phyloP scores from a whole-genome alignment of 306 rosid genomes.

The Clitoria ternatea region DNA sequence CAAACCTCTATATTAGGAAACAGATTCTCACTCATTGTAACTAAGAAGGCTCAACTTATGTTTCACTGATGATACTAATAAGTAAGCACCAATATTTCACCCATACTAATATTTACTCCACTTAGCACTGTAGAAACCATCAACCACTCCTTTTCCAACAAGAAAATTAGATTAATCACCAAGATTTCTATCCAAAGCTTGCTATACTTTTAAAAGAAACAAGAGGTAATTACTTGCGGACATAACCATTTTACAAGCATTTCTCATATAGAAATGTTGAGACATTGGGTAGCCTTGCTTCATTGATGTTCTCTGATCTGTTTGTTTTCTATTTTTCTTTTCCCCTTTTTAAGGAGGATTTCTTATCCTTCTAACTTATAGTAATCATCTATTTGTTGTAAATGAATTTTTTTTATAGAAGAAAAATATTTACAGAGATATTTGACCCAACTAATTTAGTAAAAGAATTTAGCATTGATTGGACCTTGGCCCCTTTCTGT shows the following conservation, averaged over 20 bases:
- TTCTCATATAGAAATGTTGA: neutral
- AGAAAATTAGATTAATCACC: constrained; percentile 4
- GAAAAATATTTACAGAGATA: neutral
- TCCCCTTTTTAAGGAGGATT: neutral
- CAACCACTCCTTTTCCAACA: neutral
- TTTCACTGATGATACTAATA: neutral
- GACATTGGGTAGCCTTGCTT: neutral
- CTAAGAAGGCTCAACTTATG: constrained; percentile 10
- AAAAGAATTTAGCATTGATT: neutral
- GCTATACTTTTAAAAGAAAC: neutral
- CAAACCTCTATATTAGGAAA: neutral
- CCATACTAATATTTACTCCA: neutral
- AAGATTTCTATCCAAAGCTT: neutral
- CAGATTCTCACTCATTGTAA: neutral
- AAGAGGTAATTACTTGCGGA: neutral
- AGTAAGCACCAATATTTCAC: neutral
- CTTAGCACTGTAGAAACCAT: neutral
- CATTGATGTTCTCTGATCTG: neutral
- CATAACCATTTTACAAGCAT: neutral
- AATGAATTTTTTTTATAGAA: neutral
- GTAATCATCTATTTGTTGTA: neutral
- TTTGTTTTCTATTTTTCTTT: neutral
- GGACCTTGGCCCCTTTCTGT: neutral
- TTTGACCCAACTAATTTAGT: neutral
- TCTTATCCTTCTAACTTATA: neutral